Conservation (phyloP, 2,329 filamentous ascomycete species). For the Pestalotiopsis sp. region DNA sequence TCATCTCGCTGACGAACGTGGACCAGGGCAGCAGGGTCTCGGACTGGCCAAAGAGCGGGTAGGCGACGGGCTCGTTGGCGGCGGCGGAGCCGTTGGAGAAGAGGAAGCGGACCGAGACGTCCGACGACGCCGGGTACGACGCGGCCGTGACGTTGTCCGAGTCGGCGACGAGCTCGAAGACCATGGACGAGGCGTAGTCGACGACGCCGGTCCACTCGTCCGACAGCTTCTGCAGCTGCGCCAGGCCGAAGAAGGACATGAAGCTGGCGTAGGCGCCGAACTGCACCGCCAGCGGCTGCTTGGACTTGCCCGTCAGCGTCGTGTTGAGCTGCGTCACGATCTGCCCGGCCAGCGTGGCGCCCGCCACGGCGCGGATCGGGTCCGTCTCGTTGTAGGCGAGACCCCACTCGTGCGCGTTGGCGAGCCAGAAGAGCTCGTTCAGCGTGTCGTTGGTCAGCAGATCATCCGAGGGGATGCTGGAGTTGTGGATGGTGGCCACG, state of each 20-base stretch:
- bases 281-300: slow-evolving; percentile 51
- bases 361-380: slow-evolving; percentile 60
- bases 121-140: slow-evolving; percentile 50
- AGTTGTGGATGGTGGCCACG: slow-evolving; percentile 63
- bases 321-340: slow-evolving; percentile 55
- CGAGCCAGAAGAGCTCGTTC: slow-evolving; percentile 70
- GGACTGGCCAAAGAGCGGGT: slow-evolving; percentile 63
- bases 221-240: slow-evolving; percentile 52
- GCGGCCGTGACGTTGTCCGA: slow-evolving; percentile 45
- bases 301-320: slow-evolving; percentile 45
- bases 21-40: slow-evolving; percentile 65
- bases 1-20: slow-evolving; percentile 67
- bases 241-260: slow-evolving; percentile 65
- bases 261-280: slow-evolving; percentile 66
- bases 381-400: slow-evolving; percentile 82
- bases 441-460: slow-evolving; percentile 64
- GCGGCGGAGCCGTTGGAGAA: slow-evolving; percentile 63
- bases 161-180: slow-evolving; percentile 69
- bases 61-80: slow-evolving; percentile 52
- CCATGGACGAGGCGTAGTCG: slow-evolving; percentile 84
- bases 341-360: slow-evolving; percentile 59
- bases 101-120: slow-evolving; percentile 63
- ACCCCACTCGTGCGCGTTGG: slow-evolving; percentile 79
- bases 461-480: slow-evolving; percentile 57
- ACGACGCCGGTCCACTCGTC: slow-evolving; percentile 74